Conservation (phyloP, 768 basidiomycete species). For the Naganishia randhawae region DNA sequence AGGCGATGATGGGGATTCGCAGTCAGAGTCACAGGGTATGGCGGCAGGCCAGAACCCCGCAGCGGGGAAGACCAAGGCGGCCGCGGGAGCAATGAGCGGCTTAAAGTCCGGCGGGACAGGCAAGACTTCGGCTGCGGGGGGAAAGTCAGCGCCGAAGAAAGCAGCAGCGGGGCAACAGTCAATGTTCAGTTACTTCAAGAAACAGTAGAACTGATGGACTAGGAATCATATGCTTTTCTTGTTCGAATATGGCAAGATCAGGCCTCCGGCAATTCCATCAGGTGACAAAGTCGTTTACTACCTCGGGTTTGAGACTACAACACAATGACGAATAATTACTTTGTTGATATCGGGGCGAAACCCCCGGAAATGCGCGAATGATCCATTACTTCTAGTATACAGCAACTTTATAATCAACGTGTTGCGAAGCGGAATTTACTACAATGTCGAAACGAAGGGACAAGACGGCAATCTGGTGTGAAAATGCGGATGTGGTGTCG, state of each 20-base stretch:
- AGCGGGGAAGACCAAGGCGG: constrained; percentile 19
- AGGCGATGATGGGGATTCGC: constrained; percentile 14
- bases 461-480: background rate
- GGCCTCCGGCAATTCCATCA: constrained; percentile 1
- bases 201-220: background rate
- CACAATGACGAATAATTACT: constrained; percentile 5
- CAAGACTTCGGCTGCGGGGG: background rate
- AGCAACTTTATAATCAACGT: constrained; percentile 2
- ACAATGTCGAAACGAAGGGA: constrained; percentile 1
- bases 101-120: constrained; percentile 6
- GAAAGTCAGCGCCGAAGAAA: constrained; percentile 20
- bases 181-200: constrained; percentile 24
- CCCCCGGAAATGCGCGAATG: background rate
- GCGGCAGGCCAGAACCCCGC: background rate
- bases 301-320: background rate
- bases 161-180: constrained; percentile 18
- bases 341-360: background rate
- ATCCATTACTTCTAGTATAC: constrained; percentile 1
- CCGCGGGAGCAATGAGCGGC: constrained; percentile 1
- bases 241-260: background rate
- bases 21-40: background rate
- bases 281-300: background rate
- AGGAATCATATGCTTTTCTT: background rate
- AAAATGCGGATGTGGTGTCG: constrained; percentile 13
- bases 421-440: background rate